Evolutionary conservation across 345 rosid genomes (phyloP).

Genomic region (Melastoma malabathricum): DNA sequence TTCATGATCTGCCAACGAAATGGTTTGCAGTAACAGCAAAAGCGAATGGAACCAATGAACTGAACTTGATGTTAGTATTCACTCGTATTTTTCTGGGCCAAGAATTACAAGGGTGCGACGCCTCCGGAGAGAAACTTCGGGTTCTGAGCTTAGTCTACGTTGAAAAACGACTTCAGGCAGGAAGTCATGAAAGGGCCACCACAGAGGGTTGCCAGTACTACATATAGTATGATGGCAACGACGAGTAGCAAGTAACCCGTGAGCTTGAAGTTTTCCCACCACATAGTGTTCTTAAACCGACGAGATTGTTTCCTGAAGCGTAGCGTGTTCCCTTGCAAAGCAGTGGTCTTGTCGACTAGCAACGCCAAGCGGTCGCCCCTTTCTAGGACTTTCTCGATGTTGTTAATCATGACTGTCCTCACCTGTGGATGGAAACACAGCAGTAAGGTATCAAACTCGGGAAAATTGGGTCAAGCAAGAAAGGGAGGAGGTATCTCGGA

Average conservation of each 20-base stretch:
- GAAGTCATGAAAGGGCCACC: slow-evolving; percentile 15
- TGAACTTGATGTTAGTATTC: neutral
- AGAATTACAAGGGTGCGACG: too few relatives aligned
- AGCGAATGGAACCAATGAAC: neutral
- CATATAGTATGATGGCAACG: slow-evolving; percentile 18
- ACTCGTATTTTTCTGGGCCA: too few relatives aligned
- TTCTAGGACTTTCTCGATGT: slow-evolving; percentile 34
- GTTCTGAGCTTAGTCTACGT: neutral
- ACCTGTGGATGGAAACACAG: slow-evolving; percentile 14
- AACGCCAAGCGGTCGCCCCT: slow-evolving; percentile 37
- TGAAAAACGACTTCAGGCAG: slow-evolving; percentile 10
- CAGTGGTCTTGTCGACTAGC: slow-evolving; percentile 29
- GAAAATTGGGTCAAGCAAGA: neutral
- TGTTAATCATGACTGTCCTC: slow-evolving; percentile 32
- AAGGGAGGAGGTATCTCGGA: too few relatives aligned
- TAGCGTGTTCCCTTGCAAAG: slow-evolving; percentile 25
- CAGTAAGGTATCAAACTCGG: neutral
- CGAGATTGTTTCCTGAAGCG: slow-evolving; percentile 29
- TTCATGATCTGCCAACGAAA: too few relatives aligned
- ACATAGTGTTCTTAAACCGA: slow-evolving; percentile 19
- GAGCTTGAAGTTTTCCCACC: slow-evolving; percentile 40
- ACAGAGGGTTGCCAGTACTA: slow-evolving; percentile 17
- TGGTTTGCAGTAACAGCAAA: too few relatives aligned
- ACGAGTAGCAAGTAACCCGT: slow-evolving; percentile 13
- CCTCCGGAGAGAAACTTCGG: too few relatives aligned